Evolutionary conservation across 345 rosid species (phyloP), one percentile per base, ranked within the genome.

Genomic region (Euclidium syriacum): DNA sequence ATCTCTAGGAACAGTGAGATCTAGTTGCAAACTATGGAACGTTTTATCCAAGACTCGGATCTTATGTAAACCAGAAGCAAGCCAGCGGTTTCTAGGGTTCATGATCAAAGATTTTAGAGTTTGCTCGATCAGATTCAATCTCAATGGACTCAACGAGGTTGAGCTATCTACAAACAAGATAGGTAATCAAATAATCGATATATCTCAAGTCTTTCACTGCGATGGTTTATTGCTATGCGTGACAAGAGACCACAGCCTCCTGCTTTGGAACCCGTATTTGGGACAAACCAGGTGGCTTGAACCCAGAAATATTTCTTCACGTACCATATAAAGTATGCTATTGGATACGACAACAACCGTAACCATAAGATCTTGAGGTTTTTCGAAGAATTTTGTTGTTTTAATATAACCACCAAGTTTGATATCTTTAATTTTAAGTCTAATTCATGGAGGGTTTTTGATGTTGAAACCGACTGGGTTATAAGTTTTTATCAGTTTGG

Each of bases 301-400:
- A 32, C 35, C 35, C 11, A 32, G 35, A 32, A 32, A 32, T 32
- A 8, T 7, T 32, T n/a, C n/a, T n/a, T n/a, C n/a, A n/a, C n/a
- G n/a, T n/a, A 32, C 35, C 35, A 32, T 4, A 9, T 2, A 32
- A 32, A 32, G 7, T 51, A 17, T 17, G 39, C 10, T 32, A 20
- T 52, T 3, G 41, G 58, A 52, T 52, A 19, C 22, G 58, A 17
- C 10, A 10, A 17, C 5, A 52, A 52, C 35, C 35, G 10, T 26
- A 52, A 52, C 6, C 58, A 52, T 40, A 52, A 52, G 9, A 52
- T 52, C 14, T 52, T 52, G 57, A n/a, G n/a, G n/a, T n/a, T n/a
- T n/a, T n/a, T n/a, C n/a, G n/a, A n/a, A n/a, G n/a, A n/a, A n/a
- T n/a, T n/a, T n/a, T n/a, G n/a, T n/a, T n/a, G n/a, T n/a, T n/a